These are phyloP conservation scores for Lentinus brumalis DNA, from an alignment of 768 basidiomycete species.

Conservation along the genomic window DNA sequence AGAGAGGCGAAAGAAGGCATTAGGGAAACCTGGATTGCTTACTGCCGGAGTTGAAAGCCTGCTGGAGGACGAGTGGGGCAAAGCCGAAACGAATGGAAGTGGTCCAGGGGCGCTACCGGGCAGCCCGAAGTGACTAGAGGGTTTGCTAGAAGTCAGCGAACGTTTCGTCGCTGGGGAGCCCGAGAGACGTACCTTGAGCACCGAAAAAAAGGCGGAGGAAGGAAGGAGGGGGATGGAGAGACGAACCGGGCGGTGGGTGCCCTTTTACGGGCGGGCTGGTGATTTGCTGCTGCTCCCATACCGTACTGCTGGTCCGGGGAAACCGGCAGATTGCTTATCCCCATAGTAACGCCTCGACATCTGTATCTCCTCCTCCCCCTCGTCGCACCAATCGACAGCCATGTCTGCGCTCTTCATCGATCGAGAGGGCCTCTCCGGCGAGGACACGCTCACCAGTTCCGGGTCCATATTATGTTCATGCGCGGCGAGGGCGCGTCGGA, in stretches of 20 bases:
- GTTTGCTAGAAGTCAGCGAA: constrained; percentile 4
- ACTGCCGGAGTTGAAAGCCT: constrained; percentile 30
- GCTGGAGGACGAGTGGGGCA: constrained; percentile 26
- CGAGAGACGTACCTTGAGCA: constrained; percentile 21
- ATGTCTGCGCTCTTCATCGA: background rate
- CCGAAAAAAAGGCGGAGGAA: constrained; percentile 21
- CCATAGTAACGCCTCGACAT: constrained; percentile 17
- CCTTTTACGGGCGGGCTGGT: constrained; percentile 17
- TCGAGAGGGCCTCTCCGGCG: background rate
- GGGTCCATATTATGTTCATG: too few relatives aligned
- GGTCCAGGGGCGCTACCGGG: constrained; percentile 69
- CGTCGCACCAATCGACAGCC: background rate
- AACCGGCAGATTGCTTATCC: constrained; percentile 25
- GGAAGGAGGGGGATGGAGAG: constrained; percentile 19
- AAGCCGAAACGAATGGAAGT: constrained; percentile 28
- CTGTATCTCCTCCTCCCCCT: background rate
- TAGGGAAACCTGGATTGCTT: constrained; percentile 8
- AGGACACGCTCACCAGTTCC: background rate
- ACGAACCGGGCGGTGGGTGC: constrained; percentile 2
- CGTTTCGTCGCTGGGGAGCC: constrained; percentile 4
- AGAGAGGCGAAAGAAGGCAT: constrained; percentile 29
- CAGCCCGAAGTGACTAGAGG: constrained; percentile 59
- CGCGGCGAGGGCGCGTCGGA: background rate
- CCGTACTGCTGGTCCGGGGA: constrained; percentile 23
- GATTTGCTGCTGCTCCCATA: constrained; percentile 14